Evolutionary conservation across 441 rosid genomes (phyloP).

Genomic region (Rhodomyrtus psidioides): DNA sequence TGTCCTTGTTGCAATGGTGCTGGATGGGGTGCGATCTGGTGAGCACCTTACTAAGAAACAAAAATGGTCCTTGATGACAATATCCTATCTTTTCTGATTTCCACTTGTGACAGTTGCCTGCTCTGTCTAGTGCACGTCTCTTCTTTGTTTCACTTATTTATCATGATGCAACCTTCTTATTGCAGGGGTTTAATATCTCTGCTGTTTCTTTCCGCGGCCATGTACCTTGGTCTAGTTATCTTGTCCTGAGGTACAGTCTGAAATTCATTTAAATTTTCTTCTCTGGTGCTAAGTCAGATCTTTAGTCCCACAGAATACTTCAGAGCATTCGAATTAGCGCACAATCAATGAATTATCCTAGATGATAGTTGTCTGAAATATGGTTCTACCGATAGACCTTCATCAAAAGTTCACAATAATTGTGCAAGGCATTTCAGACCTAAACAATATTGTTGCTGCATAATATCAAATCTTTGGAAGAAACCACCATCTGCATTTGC

Average conservation of each 20-base stretch:
- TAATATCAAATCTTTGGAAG: neutral
- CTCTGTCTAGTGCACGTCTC: neutral
- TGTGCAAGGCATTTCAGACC: neutral
- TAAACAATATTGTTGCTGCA: neutral
- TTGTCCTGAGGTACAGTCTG: slow-evolving; percentile 21
- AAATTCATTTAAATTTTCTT: neutral
- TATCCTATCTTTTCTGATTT: neutral
- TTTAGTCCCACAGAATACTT: neutral
- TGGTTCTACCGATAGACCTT: neutral
- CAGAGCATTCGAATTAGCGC: neutral
- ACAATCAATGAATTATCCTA: neutral
- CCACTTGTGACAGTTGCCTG: neutral
- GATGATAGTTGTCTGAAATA: neutral
- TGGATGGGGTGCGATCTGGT: slow-evolving; percentile 41
- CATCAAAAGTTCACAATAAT: neutral
- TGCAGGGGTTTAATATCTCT: slow-evolving; percentile 32
- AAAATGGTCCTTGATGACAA: neutral
- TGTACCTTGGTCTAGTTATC: slow-evolving; percentile 37
- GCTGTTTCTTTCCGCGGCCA: slow-evolving; percentile 25
- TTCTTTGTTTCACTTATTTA: neutral
- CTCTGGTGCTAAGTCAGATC: neutral
- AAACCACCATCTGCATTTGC: neutral
- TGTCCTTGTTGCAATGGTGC: slow-evolving; percentile 36
- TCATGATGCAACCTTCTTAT: neutral
- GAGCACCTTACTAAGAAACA: neutral